phyloP scores from a whole-genome alignment of 75 land plant species.

The Selaginella moellendorffii region DNA sequence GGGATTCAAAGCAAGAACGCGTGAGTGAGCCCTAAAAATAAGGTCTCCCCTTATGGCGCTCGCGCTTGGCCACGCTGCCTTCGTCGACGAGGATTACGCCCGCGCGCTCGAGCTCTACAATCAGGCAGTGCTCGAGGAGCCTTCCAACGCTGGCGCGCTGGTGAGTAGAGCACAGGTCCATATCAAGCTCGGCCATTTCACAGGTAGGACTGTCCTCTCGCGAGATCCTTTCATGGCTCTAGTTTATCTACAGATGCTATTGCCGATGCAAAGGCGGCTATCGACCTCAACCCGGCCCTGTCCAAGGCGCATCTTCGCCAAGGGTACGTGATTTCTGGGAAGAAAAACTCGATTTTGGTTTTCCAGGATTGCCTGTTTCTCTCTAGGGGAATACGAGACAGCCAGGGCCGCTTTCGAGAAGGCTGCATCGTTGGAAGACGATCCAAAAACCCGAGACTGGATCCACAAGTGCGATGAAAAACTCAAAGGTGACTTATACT shows the following conservation, averaged over 20 bases:
- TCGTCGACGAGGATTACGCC: neutral
- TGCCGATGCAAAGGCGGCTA: constrained; percentile 80
- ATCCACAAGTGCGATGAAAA: constrained; percentile 53
- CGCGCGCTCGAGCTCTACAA: neutral
- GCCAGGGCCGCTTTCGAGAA: constrained; percentile 61
- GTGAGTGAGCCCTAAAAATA: too few species aligned
- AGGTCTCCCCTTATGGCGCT: too few species aligned
- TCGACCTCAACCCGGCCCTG: constrained; percentile 58
- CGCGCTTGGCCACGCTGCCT: neutral
- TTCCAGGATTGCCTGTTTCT: constrained; percentile 56
- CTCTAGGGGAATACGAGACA: constrained; percentile 76
- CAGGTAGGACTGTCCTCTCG: too few species aligned
- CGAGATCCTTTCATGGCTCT: too few species aligned
- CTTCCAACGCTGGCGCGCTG: neutral
- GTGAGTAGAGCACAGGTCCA: neutral
- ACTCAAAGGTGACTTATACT: constrained; percentile 51
- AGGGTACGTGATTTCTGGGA: constrained; percentile 51
- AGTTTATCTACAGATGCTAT: constrained; percentile 50
- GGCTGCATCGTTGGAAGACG: constrained; percentile 38
- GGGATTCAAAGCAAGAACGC: too few species aligned
- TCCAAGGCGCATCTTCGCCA: constrained; percentile 74
- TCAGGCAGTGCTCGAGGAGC: neutral
- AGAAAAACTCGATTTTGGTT: too few species aligned
- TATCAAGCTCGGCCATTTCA: constrained; percentile 1
- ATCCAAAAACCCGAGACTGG: constrained; percentile 38